These are phyloP conservation scores for Murraya paniculata DNA, from an alignment of 345 rosid genomes.

Conservation along the genomic window DNA sequence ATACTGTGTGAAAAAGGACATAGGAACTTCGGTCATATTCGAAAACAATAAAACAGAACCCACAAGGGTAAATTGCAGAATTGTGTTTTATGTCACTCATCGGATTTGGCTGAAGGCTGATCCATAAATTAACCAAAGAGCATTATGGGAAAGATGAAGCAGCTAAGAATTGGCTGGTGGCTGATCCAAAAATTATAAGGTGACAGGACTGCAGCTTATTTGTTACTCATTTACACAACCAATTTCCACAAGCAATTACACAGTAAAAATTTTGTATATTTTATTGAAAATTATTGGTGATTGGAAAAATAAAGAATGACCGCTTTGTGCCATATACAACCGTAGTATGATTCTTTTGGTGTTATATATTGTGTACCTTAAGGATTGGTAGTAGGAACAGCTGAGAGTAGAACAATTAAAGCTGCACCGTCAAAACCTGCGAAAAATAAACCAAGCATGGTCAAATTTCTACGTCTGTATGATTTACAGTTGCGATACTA, in stretches of 20 bases:
- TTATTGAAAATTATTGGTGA: not conserved
- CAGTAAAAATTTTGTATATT: not conserved
- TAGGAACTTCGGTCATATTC: not conserved
- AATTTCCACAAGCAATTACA: not conserved
- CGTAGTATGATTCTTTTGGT: not conserved
- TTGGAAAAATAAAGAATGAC: slow-evolving; percentile 4
- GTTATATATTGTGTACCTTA: slow-evolving; percentile 13
- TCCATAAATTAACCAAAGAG: not conserved
- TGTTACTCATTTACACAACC: not conserved
- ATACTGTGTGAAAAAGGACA: not conserved
- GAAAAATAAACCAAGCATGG: slow-evolving; percentile 5
- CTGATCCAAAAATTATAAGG: not conserved
- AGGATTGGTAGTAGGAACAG: not conserved
- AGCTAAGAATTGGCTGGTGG: not conserved
- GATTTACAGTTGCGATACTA: not conserved
- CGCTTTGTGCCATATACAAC: slow-evolving; percentile 2
- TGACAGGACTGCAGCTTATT: not conserved
- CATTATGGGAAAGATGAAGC: not conserved
- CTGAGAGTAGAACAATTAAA: not conserved
- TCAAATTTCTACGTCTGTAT: not conserved
- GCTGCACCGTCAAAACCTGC: slow-evolving; percentile 12
- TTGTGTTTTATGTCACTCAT: not conserved
- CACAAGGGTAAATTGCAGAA: not conserved
- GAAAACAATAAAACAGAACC: not conserved
- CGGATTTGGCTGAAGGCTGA: not conserved